Percentiles rank a stretch among this genome's conserved stretches.
These are phyloP conservation scores for Phyllosticta citrichinensis DNA, from an alignment of 2,329 filamentous ascomycete genomes.

Conservation along the genomic window DNA sequence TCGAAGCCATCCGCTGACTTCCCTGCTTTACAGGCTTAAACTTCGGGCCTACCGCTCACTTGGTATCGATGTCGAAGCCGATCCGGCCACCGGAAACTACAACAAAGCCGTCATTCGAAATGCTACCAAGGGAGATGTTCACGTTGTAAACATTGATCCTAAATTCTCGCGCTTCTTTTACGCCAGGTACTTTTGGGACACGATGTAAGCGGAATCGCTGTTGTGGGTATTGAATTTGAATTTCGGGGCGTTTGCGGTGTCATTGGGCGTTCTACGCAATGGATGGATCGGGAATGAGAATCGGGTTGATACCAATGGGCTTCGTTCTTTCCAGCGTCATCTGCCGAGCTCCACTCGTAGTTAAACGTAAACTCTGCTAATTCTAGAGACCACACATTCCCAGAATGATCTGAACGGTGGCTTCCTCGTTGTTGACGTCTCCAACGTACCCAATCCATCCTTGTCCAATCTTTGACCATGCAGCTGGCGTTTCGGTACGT, in stretches of 20 bases:
- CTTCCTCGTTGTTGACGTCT: constrained; percentile 18
- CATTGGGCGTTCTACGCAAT: not conserved
- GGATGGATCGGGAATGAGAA: not conserved
- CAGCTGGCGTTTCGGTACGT: not conserved
- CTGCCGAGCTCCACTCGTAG: not conserved
- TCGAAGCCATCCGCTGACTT: constrained; percentile 6
- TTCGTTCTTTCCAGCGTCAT: not conserved
- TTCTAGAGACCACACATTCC: constrained; percentile 16
- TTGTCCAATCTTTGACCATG: constrained; percentile 16
- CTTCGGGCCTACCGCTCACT: constrained; percentile 85
- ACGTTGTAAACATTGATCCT: constrained; percentile 87
- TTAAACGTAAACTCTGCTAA: not conserved
- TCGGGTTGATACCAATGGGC: not conserved
- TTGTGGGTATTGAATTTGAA: not conserved
- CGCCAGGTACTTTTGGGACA: constrained; percentile 93
- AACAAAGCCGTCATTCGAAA: constrained; percentile 78
- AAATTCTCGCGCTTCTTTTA: constrained; percentile 90
- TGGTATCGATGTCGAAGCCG: constrained; percentile 82
- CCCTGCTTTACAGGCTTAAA: constrained; percentile 46
- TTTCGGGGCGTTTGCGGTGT: not conserved
- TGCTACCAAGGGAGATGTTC: constrained; percentile 77
- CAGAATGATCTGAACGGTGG: constrained; percentile 17
- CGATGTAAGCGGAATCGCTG: constrained; percentile 43
- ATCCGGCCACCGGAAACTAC: constrained; percentile 63
- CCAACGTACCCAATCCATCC: constrained; percentile 21